Evolutionary conservation across 768 basidiomycete species (phyloP).

Genomic region (Lentinula sp.): DNA sequence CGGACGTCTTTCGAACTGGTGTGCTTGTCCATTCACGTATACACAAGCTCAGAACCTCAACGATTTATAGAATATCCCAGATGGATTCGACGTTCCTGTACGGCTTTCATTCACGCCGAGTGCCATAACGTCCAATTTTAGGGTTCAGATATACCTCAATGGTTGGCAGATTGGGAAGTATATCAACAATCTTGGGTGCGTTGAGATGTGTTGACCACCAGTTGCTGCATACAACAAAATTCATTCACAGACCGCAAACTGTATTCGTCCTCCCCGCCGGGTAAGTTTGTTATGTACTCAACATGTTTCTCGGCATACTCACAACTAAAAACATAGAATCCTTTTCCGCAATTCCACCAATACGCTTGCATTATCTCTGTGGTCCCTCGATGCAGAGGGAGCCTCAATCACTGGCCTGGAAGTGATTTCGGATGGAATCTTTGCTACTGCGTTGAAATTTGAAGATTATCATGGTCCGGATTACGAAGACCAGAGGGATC

Average conservation of each 20-base stretch:
- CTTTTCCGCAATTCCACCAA: slow-evolving; percentile 35
- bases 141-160: slow-evolving; percentile 44
- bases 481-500: slow-evolving; percentile 27
- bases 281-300: slow-evolving; percentile 16
- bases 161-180: slow-evolving; percentile 53
- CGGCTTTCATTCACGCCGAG: slow-evolving; percentile 40
- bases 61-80: slow-evolving; percentile 26
- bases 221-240: too few relatives aligned
- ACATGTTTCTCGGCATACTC: background rate
- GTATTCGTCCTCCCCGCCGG: slow-evolving; percentile 44
- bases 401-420: slow-evolving; percentile 35
- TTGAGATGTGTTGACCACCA: background rate
- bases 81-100: slow-evolving; percentile 37
- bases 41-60: background rate
- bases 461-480: slow-evolving; percentile 37
- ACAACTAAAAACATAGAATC: slow-evolving; percentile 22
- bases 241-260: slow-evolving; percentile 33
- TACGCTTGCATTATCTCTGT: slow-evolving; percentile 41
- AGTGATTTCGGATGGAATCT: slow-evolving; percentile 39
- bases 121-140: slow-evolving; percentile 37
- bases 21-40: slow-evolving; percentile 1
- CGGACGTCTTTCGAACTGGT: slow-evolving; percentile 36
- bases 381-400: slow-evolving; percentile 39
- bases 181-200: slow-evolving; percentile 44
- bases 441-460: slow-evolving; percentile 32